Evolutionary conservation across 768 basidiomycete species (phyloP).

Genomic region (Termitomyces sp.): DNA sequence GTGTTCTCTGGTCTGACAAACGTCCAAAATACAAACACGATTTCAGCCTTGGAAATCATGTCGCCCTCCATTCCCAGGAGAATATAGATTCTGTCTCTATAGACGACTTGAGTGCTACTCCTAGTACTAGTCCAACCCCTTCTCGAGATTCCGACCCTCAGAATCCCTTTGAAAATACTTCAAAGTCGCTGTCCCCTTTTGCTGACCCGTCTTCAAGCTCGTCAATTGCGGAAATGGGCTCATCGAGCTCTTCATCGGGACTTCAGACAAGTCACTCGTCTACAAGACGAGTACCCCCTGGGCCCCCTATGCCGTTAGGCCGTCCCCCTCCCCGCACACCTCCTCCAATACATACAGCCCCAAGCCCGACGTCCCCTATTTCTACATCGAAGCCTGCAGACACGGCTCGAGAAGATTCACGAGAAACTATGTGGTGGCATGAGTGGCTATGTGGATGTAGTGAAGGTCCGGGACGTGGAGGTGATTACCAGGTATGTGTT

Average conservation of each 20-base stretch:
- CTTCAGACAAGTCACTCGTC: background rate
- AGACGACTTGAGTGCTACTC: constrained; percentile 40
- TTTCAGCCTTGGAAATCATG: constrained; percentile 32
- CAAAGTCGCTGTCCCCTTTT: constrained; percentile 43
- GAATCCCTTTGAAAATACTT: constrained; percentile 47
- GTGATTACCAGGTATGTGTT: constrained; percentile 55
- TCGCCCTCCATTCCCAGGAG: constrained; percentile 45
- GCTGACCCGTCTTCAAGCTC: constrained; percentile 26
- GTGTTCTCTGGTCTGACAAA: constrained; percentile 46
- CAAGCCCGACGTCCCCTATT: constrained; percentile 28
- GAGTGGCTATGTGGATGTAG: constrained; percentile 81
- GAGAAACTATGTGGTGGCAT: constrained; percentile 69
- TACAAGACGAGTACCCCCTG: constrained; percentile 24
- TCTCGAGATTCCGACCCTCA: constrained; percentile 22
- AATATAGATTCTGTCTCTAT: constrained; percentile 50
- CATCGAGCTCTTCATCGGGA: constrained; percentile 12
- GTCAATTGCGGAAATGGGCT: constrained; percentile 18
- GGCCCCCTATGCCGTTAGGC: constrained; percentile 49
- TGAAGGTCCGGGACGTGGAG: constrained; percentile 68
- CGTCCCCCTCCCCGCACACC: constrained; percentile 58
- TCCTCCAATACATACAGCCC: constrained; percentile 36
- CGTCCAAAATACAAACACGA: constrained; percentile 26
- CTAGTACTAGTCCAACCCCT: constrained; percentile 11
- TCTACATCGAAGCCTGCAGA: constrained; percentile 14
- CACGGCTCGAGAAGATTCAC: constrained; percentile 23